Conservation (phyloP, 139 green algal genomes). For the Chlorella sorokiniana region DNA sequence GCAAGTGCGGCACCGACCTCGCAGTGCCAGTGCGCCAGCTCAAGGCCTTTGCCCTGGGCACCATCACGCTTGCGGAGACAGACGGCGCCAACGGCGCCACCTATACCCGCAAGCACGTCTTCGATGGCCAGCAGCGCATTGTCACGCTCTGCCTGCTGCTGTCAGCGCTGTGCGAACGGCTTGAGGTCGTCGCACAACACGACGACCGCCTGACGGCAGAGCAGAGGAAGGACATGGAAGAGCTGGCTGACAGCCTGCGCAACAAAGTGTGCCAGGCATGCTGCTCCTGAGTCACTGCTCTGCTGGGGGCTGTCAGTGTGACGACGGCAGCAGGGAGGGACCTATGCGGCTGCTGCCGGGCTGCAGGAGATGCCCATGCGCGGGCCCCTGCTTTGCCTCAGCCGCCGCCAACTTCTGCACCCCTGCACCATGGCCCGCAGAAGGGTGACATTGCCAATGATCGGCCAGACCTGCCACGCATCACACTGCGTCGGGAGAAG, state of each 20-base stretch:
- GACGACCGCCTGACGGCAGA: not conserved
- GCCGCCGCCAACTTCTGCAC: too few species aligned
- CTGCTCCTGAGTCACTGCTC: not conserved
- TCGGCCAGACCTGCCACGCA: too few species aligned
- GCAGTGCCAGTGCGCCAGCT: not conserved
- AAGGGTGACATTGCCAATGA: too few species aligned
- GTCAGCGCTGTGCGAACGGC: not conserved
- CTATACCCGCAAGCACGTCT: not conserved
- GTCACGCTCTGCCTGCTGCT: conserved; percentile 10
- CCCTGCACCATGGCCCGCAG: too few species aligned
- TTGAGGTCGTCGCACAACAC: not conserved
- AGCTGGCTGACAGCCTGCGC: not conserved
- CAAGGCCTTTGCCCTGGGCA: not conserved
- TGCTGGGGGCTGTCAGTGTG: not conserved
- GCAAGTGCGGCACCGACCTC: not conserved
- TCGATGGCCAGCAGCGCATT: not conserved
- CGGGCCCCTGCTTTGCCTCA: too few species aligned
- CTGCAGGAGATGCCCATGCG: too few species aligned
- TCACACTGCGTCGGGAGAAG: too few species aligned
- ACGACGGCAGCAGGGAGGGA: not conserved
- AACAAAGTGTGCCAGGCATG: not conserved
- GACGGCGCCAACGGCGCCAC: not conserved
- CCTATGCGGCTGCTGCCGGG: too few species aligned
- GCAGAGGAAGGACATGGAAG: not conserved
- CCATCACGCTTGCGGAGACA: not conserved